These are phyloP conservation scores for Ophiocordyceps camponoti-saundersi DNA, from an alignment of 2,329 filamentous ascomycete species.

Conservation along the genomic window DNA sequence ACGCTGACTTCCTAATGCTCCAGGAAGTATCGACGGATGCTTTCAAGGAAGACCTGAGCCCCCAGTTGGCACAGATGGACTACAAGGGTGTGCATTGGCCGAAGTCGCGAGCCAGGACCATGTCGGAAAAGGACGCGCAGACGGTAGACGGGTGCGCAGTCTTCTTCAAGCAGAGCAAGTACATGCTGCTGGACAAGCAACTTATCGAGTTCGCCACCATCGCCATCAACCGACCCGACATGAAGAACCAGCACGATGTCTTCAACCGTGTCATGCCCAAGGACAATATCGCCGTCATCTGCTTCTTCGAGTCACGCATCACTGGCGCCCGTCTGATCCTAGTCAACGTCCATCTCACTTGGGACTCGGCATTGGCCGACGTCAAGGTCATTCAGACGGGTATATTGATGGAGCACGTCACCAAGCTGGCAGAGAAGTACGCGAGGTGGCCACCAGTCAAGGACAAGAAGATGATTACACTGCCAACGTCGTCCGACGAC, in stretches of 20 bases:
- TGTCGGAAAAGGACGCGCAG: constrained; percentile 76
- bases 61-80: constrained; percentile 68
- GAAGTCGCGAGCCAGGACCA: constrained; percentile 76
- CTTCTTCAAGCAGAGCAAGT: constrained; percentile 93
- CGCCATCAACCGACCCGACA: constrained; percentile 87
- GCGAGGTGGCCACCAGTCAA: constrained; percentile 62
- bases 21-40: constrained; percentile 89
- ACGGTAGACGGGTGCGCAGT: constrained; percentile 92
- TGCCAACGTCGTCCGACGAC: constrained; percentile 21
- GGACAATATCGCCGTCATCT: constrained; percentile 86
- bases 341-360: constrained; percentile 86
- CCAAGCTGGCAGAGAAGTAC: constrained; percentile 73
- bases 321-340: constrained; percentile 88
- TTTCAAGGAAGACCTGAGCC: constrained; percentile 80
- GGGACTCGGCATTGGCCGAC: constrained; percentile 80
- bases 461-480: constrained; percentile 52
- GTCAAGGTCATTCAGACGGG: constrained; percentile 95
- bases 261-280: constrained; percentile 98
- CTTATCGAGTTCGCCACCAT: constrained; percentile 82
- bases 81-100: constrained; percentile 94
- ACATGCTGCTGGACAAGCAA: constrained; percentile 84
- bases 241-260: constrained; percentile 93
- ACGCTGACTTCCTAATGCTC: constrained; percentile 80
- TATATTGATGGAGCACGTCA: constrained; percentile 84
- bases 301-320: constrained; percentile 79